These are phyloP conservation scores for Quercus ilex DNA, from an alignment of 306 rosid genomes.

Conservation along the genomic window DNA sequence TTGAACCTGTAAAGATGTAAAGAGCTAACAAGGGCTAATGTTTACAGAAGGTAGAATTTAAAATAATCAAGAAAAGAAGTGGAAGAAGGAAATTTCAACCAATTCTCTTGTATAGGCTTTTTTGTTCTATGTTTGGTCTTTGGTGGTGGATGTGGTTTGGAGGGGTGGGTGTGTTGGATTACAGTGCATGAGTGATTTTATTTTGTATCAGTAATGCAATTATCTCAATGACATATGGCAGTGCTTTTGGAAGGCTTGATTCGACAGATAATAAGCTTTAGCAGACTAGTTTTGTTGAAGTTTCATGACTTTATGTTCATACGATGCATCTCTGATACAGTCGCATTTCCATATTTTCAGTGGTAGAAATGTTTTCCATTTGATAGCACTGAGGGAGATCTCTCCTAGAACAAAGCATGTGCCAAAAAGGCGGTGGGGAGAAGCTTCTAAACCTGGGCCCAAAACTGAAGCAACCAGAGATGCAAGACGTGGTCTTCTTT, in stretches of 20 bases:
- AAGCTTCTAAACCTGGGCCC: constrained; percentile 23
- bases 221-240: neutral
- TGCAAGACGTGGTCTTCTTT: constrained; percentile 44
- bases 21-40: neutral
- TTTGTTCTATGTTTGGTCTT: neutral
- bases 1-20: neutral
- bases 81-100: neutral
- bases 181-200: neutral
- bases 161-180: neutral
- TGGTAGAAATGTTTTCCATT: constrained; percentile 47
- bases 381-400: constrained; percentile 56
- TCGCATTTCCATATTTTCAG: constrained; percentile 32
- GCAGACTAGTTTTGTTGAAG: neutral
- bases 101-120: neutral
- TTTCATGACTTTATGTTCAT: neutral
- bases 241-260: neutral
- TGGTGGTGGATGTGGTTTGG: neutral
- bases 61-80: neutral
- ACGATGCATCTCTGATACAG: neutral
- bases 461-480: constrained; percentile 33
- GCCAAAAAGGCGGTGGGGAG: constrained; percentile 39
- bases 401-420: constrained; percentile 39
- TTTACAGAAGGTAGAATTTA: neutral
- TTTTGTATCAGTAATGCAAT: neutral
- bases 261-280: neutral